Evolutionary conservation across 768 basidiomycete species (phyloP), one percentile per base, ranked within the genome.

Genomic region (Rhizopogon roseolus): DNA sequence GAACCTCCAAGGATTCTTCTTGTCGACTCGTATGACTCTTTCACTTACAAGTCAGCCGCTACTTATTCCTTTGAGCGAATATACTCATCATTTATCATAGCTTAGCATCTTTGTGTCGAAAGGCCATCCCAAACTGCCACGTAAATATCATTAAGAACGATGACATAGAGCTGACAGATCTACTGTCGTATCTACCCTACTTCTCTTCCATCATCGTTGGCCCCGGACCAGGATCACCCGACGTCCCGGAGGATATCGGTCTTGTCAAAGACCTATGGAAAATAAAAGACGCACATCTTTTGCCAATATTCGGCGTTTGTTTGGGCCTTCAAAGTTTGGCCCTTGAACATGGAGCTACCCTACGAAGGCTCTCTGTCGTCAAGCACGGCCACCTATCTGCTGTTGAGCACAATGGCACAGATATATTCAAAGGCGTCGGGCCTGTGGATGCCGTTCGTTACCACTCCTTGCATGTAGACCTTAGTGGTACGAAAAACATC

Each of bases 1-100:
- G 62, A 49, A 16, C 53, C 59, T 16, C 81, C 82, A 42, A 75
- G 80, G 50, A 73, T 93, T 44, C 75, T 92, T 29, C 74, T 93
- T 43, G 76, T 92, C 29, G 90, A 91, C 65, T 92, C 90, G 0
- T 90, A 92, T 59, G 90, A 92, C 67, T 91, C 90, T 2, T 93
- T 92, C 68, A 88, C 90, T n/a, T 80, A 81, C 80, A 93, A 92
- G 90, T 90, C 52, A 54, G 86, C 76, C n/a, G 5, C 2, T 40
- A 36, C 29, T 6, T 41, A 34, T 11, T 22, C 5, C 17, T 55
- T 39, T 28, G 10, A 29, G 14, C 11, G 56, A 32, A 28, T 46
- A 42, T 34, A 27, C 45, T 52, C 46, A 38, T 28, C 55, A 25
- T 50, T 52, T 16, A 8, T 11, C 38, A 19, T 53, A 92, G 90